These are phyloP conservation scores for Umbelopsis sp. DNA, from an alignment of 192 early-diverging fungal species.

Conservation along the genomic window DNA sequence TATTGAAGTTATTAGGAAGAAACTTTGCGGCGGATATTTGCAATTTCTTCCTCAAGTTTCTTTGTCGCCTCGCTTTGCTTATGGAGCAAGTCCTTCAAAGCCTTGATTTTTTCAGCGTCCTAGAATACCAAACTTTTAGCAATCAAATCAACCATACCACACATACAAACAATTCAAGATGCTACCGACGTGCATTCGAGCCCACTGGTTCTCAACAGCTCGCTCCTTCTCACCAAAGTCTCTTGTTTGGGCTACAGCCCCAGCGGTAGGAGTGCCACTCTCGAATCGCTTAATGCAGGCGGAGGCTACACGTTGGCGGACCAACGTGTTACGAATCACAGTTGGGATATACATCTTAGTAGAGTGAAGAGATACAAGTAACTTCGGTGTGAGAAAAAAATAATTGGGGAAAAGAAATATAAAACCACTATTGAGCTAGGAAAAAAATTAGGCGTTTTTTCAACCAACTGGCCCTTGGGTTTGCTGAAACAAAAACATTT, in stretches of 20 bases:
- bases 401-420: background rate
- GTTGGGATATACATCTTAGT: background rate
- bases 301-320: background rate
- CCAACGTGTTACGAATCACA: background rate
- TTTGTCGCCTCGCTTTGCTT: constrained; percentile 9
- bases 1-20: background rate
- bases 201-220: constrained; percentile 42
- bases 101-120: constrained; percentile 26
- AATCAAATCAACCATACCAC: background rate
- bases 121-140: background rate
- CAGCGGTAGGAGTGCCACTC: background rate
- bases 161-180: background rate
- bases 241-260: constrained; percentile 21
- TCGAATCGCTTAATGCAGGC: background rate
- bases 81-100: background rate
- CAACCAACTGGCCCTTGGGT: too few relatives aligned
- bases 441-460: too few relatives aligned
- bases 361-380: constrained; percentile 25
- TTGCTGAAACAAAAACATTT: too few relatives aligned
- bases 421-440: too few relatives aligned
- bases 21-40: background rate
- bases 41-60: constrained; percentile 6
- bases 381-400: background rate
- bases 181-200: constrained; percentile 24
- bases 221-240: constrained; percentile 34